Evolutionary conservation across 768 basidiomycete species (phyloP).

Genomic region (Podaxis sp.): DNA sequence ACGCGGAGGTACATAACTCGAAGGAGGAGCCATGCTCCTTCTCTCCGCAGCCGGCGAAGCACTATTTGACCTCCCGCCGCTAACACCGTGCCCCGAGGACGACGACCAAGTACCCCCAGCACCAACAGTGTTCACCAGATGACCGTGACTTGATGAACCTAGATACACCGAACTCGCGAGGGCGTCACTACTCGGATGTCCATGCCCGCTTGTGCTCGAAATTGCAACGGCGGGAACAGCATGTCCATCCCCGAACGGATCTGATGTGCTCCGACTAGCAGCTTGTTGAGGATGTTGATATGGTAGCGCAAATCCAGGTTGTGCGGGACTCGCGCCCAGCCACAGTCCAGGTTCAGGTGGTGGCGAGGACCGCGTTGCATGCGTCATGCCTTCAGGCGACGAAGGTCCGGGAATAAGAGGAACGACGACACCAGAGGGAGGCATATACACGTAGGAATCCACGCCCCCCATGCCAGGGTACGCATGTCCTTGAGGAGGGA

Average conservation of each 20-base stretch:
- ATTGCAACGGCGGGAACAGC: too few relatives aligned
- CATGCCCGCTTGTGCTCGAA: constrained; percentile 10
- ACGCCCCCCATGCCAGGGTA: not conserved
- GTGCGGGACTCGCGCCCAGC: not conserved
- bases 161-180: not conserved
- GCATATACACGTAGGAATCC: not conserved
- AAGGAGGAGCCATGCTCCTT: not conserved
- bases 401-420: constrained; percentile 20
- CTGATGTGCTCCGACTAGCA: not conserved
- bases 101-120: not conserved
- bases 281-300: not conserved
- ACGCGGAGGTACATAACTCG: constrained; percentile 11
- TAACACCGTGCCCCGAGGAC: constrained; percentile 6
- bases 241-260: not conserved
- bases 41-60: not conserved
- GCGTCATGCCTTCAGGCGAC: constrained; percentile 15
- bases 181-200: constrained; percentile 5
- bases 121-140: not conserved
- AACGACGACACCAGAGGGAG: constrained; percentile 9
- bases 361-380: not conserved
- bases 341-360: constrained; percentile 1
- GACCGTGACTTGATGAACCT: constrained; percentile 4
- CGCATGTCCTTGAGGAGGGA: not conserved
- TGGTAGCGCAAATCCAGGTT: not conserved
- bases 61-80: not conserved